Conservation (phyloP, 2,329 filamentous ascomycete genomes). For the Cladosporium velox region DNA sequence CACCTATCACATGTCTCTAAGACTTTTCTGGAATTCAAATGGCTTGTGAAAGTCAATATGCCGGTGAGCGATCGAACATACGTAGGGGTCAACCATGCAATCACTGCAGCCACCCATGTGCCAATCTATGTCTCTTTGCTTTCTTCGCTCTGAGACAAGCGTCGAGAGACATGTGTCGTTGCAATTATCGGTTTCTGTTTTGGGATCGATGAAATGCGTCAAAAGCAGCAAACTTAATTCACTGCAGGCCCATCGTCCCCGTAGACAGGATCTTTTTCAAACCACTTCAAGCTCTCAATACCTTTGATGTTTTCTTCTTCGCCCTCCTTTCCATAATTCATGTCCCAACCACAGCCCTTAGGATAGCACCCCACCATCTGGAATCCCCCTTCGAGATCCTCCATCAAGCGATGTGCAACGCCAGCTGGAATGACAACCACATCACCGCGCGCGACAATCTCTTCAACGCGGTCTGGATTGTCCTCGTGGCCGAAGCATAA, state of each 20-base stretch:
- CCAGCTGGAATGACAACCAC: slow-evolving; percentile 67
- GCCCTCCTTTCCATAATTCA: slow-evolving; percentile 66
- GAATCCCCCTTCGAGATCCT: slow-evolving; percentile 58
- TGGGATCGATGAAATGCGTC: neutral
- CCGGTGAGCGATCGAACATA: neutral
- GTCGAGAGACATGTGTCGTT: neutral
- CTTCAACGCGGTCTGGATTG: slow-evolving; percentile 60
- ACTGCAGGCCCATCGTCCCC: slow-evolving; percentile 56
- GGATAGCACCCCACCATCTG: slow-evolving; percentile 70
- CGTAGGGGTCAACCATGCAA: neutral
- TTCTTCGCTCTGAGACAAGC: neutral
- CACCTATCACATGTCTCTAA: neutral
- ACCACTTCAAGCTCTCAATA: slow-evolving; percentile 58
- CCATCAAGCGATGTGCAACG: slow-evolving; percentile 63
- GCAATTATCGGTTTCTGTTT: neutral
- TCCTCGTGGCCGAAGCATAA: slow-evolving; percentile 68
- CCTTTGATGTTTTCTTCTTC: slow-evolving; percentile 56
- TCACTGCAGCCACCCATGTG: no score
- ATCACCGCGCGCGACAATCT: slow-evolving; percentile 59
- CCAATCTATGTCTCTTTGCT: neutral
- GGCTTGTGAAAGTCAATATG: neutral
- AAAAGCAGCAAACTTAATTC: slow-evolving; percentile 9
- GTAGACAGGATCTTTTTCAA: slow-evolving; percentile 62
- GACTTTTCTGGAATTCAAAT: neutral
- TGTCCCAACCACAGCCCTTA: slow-evolving; percentile 61